Conservation (phyloP, 2,329 filamentous ascomycete genomes). For the Aspergillus fijiensis region DNA sequence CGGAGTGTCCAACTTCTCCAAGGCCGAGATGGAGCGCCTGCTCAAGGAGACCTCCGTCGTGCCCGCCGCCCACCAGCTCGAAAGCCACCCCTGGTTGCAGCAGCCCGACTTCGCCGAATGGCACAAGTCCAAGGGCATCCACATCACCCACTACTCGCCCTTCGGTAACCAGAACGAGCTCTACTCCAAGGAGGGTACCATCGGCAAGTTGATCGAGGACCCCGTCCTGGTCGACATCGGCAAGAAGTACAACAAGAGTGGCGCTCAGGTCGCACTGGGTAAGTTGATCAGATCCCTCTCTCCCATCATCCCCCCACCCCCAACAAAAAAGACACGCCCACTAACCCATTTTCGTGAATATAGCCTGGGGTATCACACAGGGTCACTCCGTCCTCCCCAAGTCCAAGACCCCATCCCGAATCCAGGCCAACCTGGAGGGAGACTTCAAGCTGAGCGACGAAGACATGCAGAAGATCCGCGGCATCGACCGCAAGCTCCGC, state of each 20-base stretch:
- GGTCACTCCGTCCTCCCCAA: slow-evolving; percentile 56
- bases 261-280: slow-evolving; percentile 53
- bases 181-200: slow-evolving; percentile 46
- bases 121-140: slow-evolving; percentile 52
- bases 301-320: neutral
- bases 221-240: slow-evolving; percentile 51
- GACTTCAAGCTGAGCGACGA: slow-evolving; percentile 60
- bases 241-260: slow-evolving; percentile 52
- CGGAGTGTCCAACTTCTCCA: slow-evolving; percentile 55
- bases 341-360: neutral
- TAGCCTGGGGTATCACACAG: slow-evolving; percentile 55
- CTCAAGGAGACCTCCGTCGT: slow-evolving; percentile 46
- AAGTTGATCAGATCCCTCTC: slow-evolving; percentile 10
- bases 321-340: neutral
- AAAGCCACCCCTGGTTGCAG: slow-evolving; percentile 55
- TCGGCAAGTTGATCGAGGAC: slow-evolving; percentile 54
- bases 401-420: slow-evolving; percentile 47
- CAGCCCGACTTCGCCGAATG: slow-evolving; percentile 51
- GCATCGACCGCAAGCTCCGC: slow-evolving; percentile 60
- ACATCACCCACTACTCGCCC: slow-evolving; percentile 56
- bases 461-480: slow-evolving; percentile 58
- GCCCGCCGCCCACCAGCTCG: slow-evolving; percentile 53
- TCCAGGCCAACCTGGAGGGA: slow-evolving; percentile 45
- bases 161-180: slow-evolving; percentile 56
- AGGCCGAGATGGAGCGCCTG: slow-evolving; percentile 50